These are phyloP conservation scores for Aspergillus pseudoglaucus DNA, from an alignment of 2,329 filamentous ascomycete genomes.

Conservation along the genomic window DNA sequence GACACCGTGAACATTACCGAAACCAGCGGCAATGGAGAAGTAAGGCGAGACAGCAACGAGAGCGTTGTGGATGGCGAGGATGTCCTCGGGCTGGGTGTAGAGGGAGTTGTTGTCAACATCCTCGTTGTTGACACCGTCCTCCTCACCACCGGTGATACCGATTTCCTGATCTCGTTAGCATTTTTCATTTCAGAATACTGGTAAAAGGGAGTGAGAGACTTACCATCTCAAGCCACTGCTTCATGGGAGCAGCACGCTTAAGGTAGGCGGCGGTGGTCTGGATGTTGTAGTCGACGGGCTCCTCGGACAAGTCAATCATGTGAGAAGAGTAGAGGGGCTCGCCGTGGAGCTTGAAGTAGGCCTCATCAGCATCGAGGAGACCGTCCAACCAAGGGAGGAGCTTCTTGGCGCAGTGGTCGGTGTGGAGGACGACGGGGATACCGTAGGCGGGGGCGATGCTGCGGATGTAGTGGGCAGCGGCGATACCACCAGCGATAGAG, in stretches of 20 bases:
- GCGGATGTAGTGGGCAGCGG: conserved; percentile 90
- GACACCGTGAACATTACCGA: conserved; percentile 98
- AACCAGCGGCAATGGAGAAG: conserved; percentile 97
- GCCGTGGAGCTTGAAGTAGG: conserved; percentile 86
- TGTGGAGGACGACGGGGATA: conserved; percentile 87
- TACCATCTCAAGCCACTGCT: conserved; percentile 99
- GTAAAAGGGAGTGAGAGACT: conserved; percentile 13
- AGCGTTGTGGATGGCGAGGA: conserved; percentile 82
- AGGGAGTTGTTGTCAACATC: conserved; percentile 92
- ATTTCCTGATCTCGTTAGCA: conserved; percentile 53
- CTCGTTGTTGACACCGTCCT: conserved; percentile 98
- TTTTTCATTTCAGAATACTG: neutral
- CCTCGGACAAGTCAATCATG: conserved; percentile 98
- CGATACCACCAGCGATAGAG: conserved; percentile 80
- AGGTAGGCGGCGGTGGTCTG: conserved; percentile 87
- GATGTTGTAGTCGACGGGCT: conserved; percentile 85
- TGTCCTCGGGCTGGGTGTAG: conserved; percentile 97
- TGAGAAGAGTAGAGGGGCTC: conserved; percentile 92
- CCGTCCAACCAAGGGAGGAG: conserved; percentile 96
- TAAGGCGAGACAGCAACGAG: conserved; percentile 82
- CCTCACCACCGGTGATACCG: conserved; percentile 93
- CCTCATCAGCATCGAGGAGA: conserved; percentile 90
- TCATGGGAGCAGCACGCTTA: conserved; percentile 89
- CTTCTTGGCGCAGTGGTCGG: conserved; percentile 99
- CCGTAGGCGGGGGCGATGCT: conserved; percentile 79